Conservation (phyloP, 1,139 yeast genomes). For the Blastobotrys ciferrii region DNA sequence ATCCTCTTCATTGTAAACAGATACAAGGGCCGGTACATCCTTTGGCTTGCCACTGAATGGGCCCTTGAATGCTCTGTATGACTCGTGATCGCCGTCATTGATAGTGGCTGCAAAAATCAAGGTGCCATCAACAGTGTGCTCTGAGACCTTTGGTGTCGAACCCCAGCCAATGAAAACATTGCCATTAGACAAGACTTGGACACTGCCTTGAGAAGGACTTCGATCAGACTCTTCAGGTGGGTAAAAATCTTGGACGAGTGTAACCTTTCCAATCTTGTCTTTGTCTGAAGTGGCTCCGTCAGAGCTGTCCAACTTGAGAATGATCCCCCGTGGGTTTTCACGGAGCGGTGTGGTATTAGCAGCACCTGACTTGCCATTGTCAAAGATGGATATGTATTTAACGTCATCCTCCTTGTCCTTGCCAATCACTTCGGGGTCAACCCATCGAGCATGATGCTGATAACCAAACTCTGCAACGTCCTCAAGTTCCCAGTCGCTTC, state of each 20-base stretch:
- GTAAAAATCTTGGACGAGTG: conserved; percentile 5
- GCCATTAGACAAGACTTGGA: conserved; percentile 41
- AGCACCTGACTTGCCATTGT: conserved; percentile 5
- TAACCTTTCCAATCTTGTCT: conserved; percentile 3
- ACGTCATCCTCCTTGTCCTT: background rate
- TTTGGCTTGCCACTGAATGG: conserved; percentile 4
- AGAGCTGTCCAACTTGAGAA: conserved; percentile 6
- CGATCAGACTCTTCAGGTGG: background rate
- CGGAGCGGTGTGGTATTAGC: background rate
- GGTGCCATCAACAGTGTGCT: conserved; percentile 35
- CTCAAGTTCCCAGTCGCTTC: conserved; percentile 2
- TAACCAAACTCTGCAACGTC: conserved; percentile 7
- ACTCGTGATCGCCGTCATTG: conserved; percentile 1
- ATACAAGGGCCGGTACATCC: conserved; percentile 4
- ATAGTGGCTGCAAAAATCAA: conserved; percentile 39
- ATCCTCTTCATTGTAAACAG: background rate
- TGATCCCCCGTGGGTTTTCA: conserved; percentile 9
- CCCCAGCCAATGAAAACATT: conserved; percentile 45
- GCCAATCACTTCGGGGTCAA: conserved; percentile 7
- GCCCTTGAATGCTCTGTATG: conserved; percentile 11
- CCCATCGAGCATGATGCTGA: conserved; percentile 15
- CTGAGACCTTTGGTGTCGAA: conserved; percentile 42
- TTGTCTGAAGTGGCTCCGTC: background rate
- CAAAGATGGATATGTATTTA: conserved; percentile 8
- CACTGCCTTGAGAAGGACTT: conserved; percentile 39